Evolutionary conservation across 2,329 filamentous ascomycete species (phyloP), one percentile per base, ranked within the genome.

Genomic region (Chaetothyriales sp.): DNA sequence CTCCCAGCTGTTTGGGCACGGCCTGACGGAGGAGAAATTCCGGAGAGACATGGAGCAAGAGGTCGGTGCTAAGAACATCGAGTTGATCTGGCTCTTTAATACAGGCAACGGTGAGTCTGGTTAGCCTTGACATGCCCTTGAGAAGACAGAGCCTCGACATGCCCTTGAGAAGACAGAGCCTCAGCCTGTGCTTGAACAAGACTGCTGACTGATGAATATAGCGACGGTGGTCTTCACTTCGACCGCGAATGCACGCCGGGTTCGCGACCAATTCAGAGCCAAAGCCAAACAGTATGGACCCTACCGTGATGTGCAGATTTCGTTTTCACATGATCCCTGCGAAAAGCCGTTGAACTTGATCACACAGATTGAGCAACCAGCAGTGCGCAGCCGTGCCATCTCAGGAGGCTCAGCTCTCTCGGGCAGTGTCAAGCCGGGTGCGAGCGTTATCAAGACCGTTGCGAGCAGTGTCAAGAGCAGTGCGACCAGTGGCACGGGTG

Each of bases 71-170:
- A 61, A 62, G 22, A 66, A 66, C 47, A 61, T 70, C 49, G 68
- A 70, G 49, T 62, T 68, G 50, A 57, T 67, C 15, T 70, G 66
- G 65, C 60, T 67, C 5, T 70, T 68, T 54, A 70, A 70, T 50
- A 62, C 63, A 50, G 68, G 68, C 6, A 70, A 70, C 49, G 68
- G 67, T 70, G 59, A 59, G 66, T 59, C 8, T 28, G 22, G 32
- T 36, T 50, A 10, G 43, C 8, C 10, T 15, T 19, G 19, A 25
- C 19, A 26, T 36, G 26, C 19, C n/a, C n/a, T 22, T 19, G n/a
- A 44, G n/a, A 47, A 18, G 12, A 52, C 43, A 49, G 15, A 49
- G 43, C 8, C 10, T 15, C 18, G 19, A 25, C 19, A 26, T 36
- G 26, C 19, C n/a, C n/a, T 22, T 19, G n/a, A 44, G n/a, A 47